A percentile compares a stretch with the other conserved stretches of the same genome.
phyloP scores from a whole-genome alignment of 805 yeast species.

The Ogataea nonfermentans region DNA sequence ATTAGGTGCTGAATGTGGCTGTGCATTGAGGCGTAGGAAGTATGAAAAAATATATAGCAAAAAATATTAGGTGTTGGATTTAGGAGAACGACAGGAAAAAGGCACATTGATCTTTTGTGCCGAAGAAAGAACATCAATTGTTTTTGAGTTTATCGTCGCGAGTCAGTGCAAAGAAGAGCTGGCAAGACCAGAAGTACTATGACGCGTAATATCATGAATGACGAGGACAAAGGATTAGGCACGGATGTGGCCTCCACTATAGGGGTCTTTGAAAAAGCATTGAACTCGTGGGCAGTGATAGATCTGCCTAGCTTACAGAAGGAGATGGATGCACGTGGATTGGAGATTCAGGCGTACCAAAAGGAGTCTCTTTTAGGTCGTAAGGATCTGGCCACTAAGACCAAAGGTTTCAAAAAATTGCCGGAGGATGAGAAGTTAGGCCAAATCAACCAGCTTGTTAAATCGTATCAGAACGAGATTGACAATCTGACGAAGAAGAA shows the following conservation, averaged over 20 bases:
- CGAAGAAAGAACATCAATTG: too few species aligned
- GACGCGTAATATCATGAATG: constrained; percentile 6
- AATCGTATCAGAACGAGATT: constrained; percentile 82
- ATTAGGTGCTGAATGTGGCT: constrained; percentile 6
- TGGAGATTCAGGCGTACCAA: constrained; percentile 70
- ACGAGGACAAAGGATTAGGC: constrained; percentile 8
- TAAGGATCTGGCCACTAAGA: constrained; percentile 73
- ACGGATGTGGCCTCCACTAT: constrained; percentile 12
- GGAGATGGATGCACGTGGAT: constrained; percentile 69
- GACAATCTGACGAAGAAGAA: constrained; percentile 78
- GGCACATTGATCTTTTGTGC: neutral
- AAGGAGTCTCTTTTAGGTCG: constrained; percentile 64
- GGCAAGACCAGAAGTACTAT: constrained; percentile 3
- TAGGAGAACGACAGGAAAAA: neutral
- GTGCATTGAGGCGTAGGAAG: constrained; percentile 3
- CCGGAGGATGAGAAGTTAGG: constrained; percentile 63
- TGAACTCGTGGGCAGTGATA: constrained; percentile 73
- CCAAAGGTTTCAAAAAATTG: constrained; percentile 81
- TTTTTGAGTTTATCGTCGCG: too few species aligned
- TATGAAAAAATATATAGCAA: neutral
- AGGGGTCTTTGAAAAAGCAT: constrained; percentile 49
- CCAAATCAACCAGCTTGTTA: constrained; percentile 65
- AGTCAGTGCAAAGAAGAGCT: neutral
- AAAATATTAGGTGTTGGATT: neutral
- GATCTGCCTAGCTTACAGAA: constrained; percentile 69